Base-by-base conservation (phyloP, 2,329 filamentous ascomycete genomes). In the Tolypocladium album region DNA sequence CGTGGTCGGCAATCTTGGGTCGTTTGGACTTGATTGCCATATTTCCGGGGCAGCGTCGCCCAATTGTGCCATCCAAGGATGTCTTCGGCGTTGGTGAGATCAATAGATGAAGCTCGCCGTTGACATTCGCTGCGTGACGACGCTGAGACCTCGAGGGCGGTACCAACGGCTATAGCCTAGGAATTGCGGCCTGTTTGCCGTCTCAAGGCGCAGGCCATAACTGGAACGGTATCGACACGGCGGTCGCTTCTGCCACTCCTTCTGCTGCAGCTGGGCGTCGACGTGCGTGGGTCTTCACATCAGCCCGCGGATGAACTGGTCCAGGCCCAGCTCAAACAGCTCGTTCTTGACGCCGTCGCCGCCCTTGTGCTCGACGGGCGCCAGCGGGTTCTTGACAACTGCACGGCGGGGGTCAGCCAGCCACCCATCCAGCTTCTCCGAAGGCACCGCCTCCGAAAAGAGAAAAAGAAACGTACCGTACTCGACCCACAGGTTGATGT, bases 401-500 rank as follows among this genome's bases (percentile, higher is more conserved):
- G 59, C 52, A 58, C 15, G n/a, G 7, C 34, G 1, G 24, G 53
- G 24, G 53, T 58, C 39, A 45, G 55, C 17, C 8, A 24, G 43
- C n/a, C 42, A 45, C 1, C 27, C 27, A 31, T 31, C 5, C 3
- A 31, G 27, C 27, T 31, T 5, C 27, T 31, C 27, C 27, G 27
- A 31, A 3, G 22, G 8, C 4, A 24, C n/a, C 20, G n/a, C 11
- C 20, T 22, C n/a, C 20, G 5, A 22, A n/a, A 31, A 31, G 5
- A 31, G 27, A 31, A 31, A 31, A 31, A 5, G 5, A 31, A 5
- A 76, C 81, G 61, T 74, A 91, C 89, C 88, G 69, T 94, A 99
- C 78, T 99, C 94, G 22, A 99, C 93, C 78, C 94, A 99, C 31
- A 97, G 83, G 72, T 96, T 97, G 61, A 97, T 95, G 74, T 97